Evolutionary conservation across 2,329 filamentous ascomycete species (phyloP), one percentile per base, ranked within the genome.

Genomic region (Parastagonospora avenae): DNA sequence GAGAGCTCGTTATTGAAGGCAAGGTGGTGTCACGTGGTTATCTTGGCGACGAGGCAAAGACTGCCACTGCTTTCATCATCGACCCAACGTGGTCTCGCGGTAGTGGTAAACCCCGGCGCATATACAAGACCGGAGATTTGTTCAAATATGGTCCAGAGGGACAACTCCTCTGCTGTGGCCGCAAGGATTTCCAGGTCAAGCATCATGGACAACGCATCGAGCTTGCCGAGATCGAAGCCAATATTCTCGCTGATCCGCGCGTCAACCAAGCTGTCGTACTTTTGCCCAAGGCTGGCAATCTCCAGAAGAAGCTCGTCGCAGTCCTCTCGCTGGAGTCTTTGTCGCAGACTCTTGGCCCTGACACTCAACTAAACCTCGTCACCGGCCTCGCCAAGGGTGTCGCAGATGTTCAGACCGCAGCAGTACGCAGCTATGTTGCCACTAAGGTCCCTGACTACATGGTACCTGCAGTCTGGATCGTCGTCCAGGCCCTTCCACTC

Each of bases 401-500:
- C 5, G 41, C 41, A 33, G 39, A 42, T 12, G 29, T 32, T 24
- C 29, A 42, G 14, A 32, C 33, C 4, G 28, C 41, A 11, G 41
- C 41, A 11, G 15, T 33, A 4, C 29, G 29, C 5, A 36, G 16
- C 11, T 28, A 36, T 12, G 31, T 44, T 12, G 24, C 38, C 27
- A 49, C 29, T 10, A 59, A 56, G 10, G 37, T 63, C 6, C 59
- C 59, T 2, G 31, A 50, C 9, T 63, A 63, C 42, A 64, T 64
- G 61, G 40, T 61, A 10, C 62, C 58, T 7, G 33, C 43, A 14
- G 35, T 55, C 3, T 67, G 71, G 66, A 55, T 64, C 52, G 68
- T 72, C 1, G 57, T 75, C 42, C 57, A 71, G 52, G 52, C 68
- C 2, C 39, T 64, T 32, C 60, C 60, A 1, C 36, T 60, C n/a